Conservation (phyloP, 805 yeast species). For the Lipomyces yamanashiensis region DNA sequence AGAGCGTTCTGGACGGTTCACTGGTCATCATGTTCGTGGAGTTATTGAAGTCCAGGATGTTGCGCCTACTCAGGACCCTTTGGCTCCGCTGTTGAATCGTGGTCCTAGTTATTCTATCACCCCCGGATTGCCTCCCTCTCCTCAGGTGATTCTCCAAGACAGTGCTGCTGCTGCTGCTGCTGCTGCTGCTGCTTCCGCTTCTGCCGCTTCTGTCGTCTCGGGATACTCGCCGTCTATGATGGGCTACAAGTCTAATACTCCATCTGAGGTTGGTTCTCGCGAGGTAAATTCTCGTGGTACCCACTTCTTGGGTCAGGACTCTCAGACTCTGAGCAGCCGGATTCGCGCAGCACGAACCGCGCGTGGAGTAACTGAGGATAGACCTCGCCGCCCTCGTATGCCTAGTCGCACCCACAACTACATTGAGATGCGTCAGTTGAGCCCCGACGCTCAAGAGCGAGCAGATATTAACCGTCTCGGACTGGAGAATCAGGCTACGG, state of each 20-base stretch:
- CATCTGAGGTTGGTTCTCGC: conserved; percentile 11
- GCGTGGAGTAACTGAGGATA: conserved; percentile 2
- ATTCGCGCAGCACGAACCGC: conserved; percentile 18
- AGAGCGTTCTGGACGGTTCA: conserved; percentile 18
- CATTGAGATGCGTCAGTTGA: conserved; percentile 32
- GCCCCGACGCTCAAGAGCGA: conserved; percentile 34
- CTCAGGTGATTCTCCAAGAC: conserved; percentile 17
- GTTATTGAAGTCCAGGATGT: conserved; percentile 23
- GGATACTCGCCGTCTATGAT: conserved; percentile 14
- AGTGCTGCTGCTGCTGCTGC: conserved; percentile 9
- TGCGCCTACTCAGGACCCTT: conserved; percentile 26
- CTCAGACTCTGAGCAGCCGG: conserved; percentile 10
- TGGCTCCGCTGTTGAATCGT: conserved; percentile 16
- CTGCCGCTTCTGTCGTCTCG: conserved; percentile 11
- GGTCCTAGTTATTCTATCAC: conserved; percentile 15
- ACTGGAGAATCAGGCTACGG: conserved; percentile 29
- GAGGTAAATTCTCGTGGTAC: not conserved
- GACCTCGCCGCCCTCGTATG: conserved; percentile 12
- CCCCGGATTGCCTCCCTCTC: conserved; percentile 31
- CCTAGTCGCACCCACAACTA: conserved; percentile 16
- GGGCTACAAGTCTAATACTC: conserved; percentile 15
- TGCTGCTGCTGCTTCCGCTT: not conserved
- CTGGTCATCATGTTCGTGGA: conserved; percentile 21
- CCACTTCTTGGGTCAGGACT: conserved; percentile 17
- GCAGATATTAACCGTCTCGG: conserved; percentile 33